Evolutionary conservation across 805 yeast genomes (phyloP), one percentile per base, ranked within the genome.

Genomic region (Yarrowia phangngaensis): DNA sequence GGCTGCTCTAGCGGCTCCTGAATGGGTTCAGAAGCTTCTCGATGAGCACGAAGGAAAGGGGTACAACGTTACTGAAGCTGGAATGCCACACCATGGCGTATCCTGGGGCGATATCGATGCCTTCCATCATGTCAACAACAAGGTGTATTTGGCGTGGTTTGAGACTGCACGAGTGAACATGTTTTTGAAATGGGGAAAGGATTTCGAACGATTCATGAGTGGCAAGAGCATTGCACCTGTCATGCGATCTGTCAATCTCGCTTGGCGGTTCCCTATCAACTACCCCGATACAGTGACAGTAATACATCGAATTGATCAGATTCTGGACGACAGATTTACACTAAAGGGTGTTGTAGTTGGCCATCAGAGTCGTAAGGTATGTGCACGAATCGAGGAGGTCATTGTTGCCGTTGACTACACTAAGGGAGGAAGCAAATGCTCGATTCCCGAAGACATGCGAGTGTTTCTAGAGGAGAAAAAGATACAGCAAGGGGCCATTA

Each of bases 111-210:
- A 50, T 20, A 15, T 52, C 46, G 61, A 58, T 50, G 19, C 51
- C 6, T 56, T 58, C 46, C 52, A 53, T 35, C 61, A 58, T 20
- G 60, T 58, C 26, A 58, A 58, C 52, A 58, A 58, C 34, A 59
- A 55, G 29, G 52, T 50, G 26, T 58, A 58, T 32, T 52, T 58
- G 31, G 53, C 53, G 15, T 57, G 56, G 54, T 57, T 57, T 30
- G 61, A 58, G 45, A 32, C 56, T 3, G 50, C 45, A 8, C 51
- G 50, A 1, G 41, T 28, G n/a, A 32, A 17, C 35, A 24, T 47
- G 34, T 29, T 52, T 31, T 20, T 31, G 22, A 31, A 33, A 33
- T 54, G 58, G 13, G 51, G 51, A 3, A 60, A 50, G 6, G 57
- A 51, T 7, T 48, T 51, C 12, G 19, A 31, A 11, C 31, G 38